A percentile compares a stretch with the other conserved stretches of the same genome.
Conservation (phyloP, 495 filamentous ascomycete species). For the Penicillium canescens region DNA sequence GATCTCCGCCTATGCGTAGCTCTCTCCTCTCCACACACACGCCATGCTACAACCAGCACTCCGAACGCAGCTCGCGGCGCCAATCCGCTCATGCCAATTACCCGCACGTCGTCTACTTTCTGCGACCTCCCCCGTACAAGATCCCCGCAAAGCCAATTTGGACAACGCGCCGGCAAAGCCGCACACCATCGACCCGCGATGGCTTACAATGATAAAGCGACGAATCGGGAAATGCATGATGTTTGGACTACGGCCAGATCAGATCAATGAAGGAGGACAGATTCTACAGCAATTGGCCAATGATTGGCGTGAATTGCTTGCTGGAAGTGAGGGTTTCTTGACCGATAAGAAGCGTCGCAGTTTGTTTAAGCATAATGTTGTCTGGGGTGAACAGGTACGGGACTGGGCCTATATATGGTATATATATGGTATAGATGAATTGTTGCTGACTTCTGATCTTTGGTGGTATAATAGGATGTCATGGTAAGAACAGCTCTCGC, state of each 20-base stretch:
- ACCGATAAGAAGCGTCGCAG: constrained; percentile 64
- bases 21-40: constrained; percentile 2
- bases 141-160: constrained; percentile 9
- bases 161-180: constrained; percentile 26
- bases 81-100: neutral
- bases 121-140: constrained; percentile 17
- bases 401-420: neutral
- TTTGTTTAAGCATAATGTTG: constrained; percentile 69
- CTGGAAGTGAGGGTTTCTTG: constrained; percentile 80
- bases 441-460: constrained; percentile 12
- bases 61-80: constrained; percentile 18
- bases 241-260: constrained; percentile 66
- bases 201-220: constrained; percentile 72
- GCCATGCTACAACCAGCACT: constrained; percentile 24
- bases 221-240: constrained; percentile 82
- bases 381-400: constrained; percentile 88
- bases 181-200: constrained; percentile 54
- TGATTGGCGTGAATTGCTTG: constrained; percentile 79
- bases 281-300: constrained; percentile 61
- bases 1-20: constrained; percentile 7
- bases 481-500: constrained; percentile 48
- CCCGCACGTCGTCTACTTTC: constrained; percentile 23
- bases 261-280: constrained; percentile 59
- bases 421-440: neutral
- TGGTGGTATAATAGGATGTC: constrained; percentile 43